Evolutionary conservation across 2,329 filamentous ascomycete genomes (phyloP), one percentile per base, ranked within the genome.

Genomic region (Neonectria neomacrospora): DNA sequence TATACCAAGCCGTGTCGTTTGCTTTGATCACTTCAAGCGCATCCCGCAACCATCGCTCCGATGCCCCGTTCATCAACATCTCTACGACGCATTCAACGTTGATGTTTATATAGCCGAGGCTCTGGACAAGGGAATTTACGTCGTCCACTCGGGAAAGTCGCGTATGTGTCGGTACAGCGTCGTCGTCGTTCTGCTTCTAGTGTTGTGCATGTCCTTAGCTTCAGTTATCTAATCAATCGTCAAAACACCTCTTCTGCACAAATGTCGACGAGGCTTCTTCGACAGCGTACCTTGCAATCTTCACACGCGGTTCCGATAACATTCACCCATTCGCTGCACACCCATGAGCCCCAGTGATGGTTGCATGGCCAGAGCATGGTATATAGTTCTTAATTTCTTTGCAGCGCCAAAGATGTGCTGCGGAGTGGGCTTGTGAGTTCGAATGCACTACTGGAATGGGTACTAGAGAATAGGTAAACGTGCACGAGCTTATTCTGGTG

Each of bases 291-390:
- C 65, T 66, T 62, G 58, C 70, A 72, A 42, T 67, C 57, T 28
- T 65, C 61, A 50, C 70, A 72, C 20, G 60, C 67, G 37, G 61
- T 58, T 42, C 68, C 70, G 23, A 72, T 30, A 26, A 42, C 58
- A 20, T 67, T 54, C 20, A 71, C 70, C 68, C 68, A 69, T 26
- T 57, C 61, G 48, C 64, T 57, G 58, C 70, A 72, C 53, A 41
- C 61, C 61, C 68, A 65, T 23, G 67, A 64, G 32, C 70, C 70
- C 66, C 70, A 72, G 6, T 56, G 58, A 44, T 72, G 66, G 45
- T 66, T 72, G 50, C 70, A 72, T 32, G 70, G 70, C 70, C 70
- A 72, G 23, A 54, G 63, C 70, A 72, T 72, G n/a, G 32, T 54
- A 41, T 28, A 58, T 28, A 26, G 23, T 30, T 34, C 22, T 6